A percentile compares a stretch with the other conserved stretches of the same genome.
Evolutionary conservation across 1,284 basidiomycete genomes (phyloP).

Genomic region (Ustilago vetiveriae): DNA sequence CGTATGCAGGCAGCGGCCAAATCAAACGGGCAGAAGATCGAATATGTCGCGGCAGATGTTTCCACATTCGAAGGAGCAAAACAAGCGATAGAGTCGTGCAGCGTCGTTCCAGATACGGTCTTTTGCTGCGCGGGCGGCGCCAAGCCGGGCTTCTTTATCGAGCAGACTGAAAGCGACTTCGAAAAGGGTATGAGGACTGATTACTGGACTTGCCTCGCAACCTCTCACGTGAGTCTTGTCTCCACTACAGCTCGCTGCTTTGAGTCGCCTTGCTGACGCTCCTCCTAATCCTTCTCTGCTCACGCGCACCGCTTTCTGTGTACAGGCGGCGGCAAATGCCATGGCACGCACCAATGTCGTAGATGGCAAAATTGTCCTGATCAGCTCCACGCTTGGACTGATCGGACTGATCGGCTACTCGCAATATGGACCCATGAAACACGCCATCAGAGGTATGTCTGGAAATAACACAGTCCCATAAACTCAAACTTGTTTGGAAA

Average conservation of each 20-base stretch:
- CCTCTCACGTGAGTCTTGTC: constrained; percentile 74
- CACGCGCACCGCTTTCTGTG: neutral
- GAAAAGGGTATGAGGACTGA: constrained; percentile 70
- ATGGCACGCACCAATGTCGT: constrained; percentile 75
- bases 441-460: constrained; percentile 80
- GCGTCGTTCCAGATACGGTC: constrained; percentile 74
- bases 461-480: too few relatives aligned
- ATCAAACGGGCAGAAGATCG: constrained; percentile 26
- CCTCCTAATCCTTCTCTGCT: neutral
- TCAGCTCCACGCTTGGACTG: constrained; percentile 82
- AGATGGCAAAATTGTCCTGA: constrained; percentile 79
- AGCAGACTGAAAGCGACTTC: constrained; percentile 74
- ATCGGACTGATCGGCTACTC: constrained; percentile 85
- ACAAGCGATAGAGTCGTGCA: constrained; percentile 26
- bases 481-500: too few relatives aligned
- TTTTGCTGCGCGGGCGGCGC: constrained; percentile 80
- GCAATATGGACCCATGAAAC: constrained; percentile 87
- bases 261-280: neutral
- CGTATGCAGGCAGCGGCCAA: constrained; percentile 22
- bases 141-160: constrained; percentile 78
- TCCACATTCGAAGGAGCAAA: constrained; percentile 59
- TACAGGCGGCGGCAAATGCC: constrained; percentile 76
- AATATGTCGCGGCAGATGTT: constrained; percentile 57
- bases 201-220: constrained; percentile 75
- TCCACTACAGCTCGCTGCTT: neutral